Evolutionary conservation across 129 eudicot genomes (phyloP).

Genomic region (Flaveria ramosissima): DNA sequence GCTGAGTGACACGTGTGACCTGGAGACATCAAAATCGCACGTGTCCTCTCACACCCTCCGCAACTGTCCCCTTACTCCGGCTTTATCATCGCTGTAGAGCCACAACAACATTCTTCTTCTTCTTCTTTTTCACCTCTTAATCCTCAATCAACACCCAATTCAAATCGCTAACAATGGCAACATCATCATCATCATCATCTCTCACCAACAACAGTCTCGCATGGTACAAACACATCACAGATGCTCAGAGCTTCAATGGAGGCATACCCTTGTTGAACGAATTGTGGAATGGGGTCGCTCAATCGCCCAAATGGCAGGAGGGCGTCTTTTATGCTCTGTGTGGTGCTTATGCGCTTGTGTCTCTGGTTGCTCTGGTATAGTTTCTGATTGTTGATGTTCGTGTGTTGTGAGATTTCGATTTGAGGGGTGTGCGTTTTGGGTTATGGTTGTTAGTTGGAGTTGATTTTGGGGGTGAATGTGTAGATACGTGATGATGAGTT

Average conservation of each 20-base stretch:
- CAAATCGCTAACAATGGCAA: conserved; percentile 24
- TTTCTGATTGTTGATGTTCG: conserved; percentile 9
- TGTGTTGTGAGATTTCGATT: not conserved
- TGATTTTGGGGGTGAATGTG: no score
- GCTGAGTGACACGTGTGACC: conserved; percentile 29
- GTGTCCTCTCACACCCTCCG: conserved; percentile 22
- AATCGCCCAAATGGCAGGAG: conserved; percentile 42
- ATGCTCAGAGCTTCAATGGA: conserved; percentile 20
- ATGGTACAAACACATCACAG: conserved; percentile 27
- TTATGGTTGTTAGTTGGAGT: not conserved
- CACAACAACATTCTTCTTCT: not conserved
- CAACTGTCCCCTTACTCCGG: conserved; percentile 28
- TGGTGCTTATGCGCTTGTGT: conserved; percentile 59
- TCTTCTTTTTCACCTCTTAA: not conserved
- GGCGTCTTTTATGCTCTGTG: conserved; percentile 54
- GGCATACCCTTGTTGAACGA: conserved; percentile 1
- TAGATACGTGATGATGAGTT: no score
- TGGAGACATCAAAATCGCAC: conserved; percentile 9
- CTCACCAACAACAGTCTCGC: conserved; percentile 15
- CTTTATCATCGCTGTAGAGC: conserved; percentile 32
- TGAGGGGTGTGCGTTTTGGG: not conserved
- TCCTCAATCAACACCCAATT: conserved; percentile 18
- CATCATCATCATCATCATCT: conserved; percentile 27
- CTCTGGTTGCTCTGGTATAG: conserved; percentile 59
- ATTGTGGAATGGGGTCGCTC: conserved; percentile 49